Evolutionary conservation across 164 flowering plant species (phyloP).

Genomic region (Echeveria elegans): DNA sequence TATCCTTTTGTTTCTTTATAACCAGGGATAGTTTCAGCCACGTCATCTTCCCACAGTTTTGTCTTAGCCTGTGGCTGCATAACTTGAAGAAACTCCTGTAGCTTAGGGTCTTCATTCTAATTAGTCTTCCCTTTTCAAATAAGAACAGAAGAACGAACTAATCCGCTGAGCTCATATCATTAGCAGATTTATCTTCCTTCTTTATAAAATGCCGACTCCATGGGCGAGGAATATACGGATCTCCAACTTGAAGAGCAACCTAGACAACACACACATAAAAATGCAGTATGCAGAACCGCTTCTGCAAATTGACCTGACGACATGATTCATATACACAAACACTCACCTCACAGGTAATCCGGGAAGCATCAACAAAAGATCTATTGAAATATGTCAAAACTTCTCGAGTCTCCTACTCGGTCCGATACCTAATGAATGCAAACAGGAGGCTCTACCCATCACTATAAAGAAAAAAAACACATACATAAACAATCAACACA

Average conservation of each 20-base stretch:
- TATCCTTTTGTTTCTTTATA: constrained; percentile 16
- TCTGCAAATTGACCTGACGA: no score
- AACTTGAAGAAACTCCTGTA: constrained; percentile 76
- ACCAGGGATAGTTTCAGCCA: constrained; percentile 24
- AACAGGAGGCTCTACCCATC: constrained; percentile 92
- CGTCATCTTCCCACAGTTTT: constrained; percentile 91
- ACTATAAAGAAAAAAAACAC: constrained; percentile 21
- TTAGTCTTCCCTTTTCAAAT: constrained; percentile 23
- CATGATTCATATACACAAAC: no score
- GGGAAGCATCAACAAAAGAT: constrained; percentile 60
- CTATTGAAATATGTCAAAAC: constrained; percentile 73
- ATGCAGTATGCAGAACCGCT: not conserved
- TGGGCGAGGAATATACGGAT: constrained; percentile 72
- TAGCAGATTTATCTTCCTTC: constrained; percentile 26
- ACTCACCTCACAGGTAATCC: constrained; percentile 74
- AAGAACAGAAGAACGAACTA: constrained; percentile 12
- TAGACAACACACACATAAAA: constrained; percentile 9
- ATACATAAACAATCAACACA: not conserved
- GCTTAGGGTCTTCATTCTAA: constrained; percentile 48
- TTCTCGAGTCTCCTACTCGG: constrained; percentile 61
- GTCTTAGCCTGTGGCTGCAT: constrained; percentile 73
- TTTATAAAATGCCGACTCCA: constrained; percentile 75
- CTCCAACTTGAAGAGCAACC: constrained; percentile 85
- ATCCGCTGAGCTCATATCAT: constrained; percentile 17
- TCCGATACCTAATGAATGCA: constrained; percentile 76